Conservation (phyloP, 371 early-diverging fungal genomes). For the Mucor circinelloides region DNA sequence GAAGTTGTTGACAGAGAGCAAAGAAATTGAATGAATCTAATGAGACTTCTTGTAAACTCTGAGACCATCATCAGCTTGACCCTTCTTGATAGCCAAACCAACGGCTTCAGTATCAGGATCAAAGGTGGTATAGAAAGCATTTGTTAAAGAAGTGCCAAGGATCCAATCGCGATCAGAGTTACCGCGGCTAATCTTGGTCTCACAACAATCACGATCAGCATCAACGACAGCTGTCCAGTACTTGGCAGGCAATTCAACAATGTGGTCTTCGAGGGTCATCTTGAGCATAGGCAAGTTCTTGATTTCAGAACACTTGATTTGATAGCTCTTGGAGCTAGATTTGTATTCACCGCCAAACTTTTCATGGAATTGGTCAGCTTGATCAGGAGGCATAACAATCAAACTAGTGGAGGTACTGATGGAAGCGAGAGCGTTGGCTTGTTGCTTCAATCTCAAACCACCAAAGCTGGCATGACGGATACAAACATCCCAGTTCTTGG, state of each 20-base stretch:
- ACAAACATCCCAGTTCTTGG: slow-evolving; percentile 47
- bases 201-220: slow-evolving; percentile 38
- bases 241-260: slow-evolving; percentile 42
- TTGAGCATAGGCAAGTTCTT: slow-evolving; percentile 39
- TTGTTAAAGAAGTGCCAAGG: slow-evolving; percentile 44
- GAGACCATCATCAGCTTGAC: slow-evolving; percentile 34
- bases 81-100: slow-evolving; percentile 48
- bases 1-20: not conserved
- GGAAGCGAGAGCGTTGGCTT: slow-evolving; percentile 39
- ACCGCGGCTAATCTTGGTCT: slow-evolving; percentile 44
- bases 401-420: slow-evolving; percentile 38
- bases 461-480: slow-evolving; percentile 44
- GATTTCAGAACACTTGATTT: slow-evolving; percentile 41
- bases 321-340: slow-evolving; percentile 27
- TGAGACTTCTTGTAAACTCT: slow-evolving; percentile 37
- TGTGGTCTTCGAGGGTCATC: slow-evolving; percentile 39
- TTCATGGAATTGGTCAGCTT: slow-evolving; percentile 47
- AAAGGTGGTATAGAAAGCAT: slow-evolving; percentile 47
- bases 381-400: slow-evolving; percentile 44
- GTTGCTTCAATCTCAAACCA: slow-evolving; percentile 31
- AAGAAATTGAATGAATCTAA: slow-evolving; percentile 7
- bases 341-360: slow-evolving; percentile 39
- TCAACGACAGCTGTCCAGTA: slow-evolving; percentile 43
- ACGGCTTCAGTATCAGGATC: slow-evolving; percentile 42
- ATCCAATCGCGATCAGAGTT: slow-evolving; percentile 44